These are phyloP conservation scores for Forsythia viridissima DNA, from an alignment of 257 asterid species.

Conservation along the genomic window DNA sequence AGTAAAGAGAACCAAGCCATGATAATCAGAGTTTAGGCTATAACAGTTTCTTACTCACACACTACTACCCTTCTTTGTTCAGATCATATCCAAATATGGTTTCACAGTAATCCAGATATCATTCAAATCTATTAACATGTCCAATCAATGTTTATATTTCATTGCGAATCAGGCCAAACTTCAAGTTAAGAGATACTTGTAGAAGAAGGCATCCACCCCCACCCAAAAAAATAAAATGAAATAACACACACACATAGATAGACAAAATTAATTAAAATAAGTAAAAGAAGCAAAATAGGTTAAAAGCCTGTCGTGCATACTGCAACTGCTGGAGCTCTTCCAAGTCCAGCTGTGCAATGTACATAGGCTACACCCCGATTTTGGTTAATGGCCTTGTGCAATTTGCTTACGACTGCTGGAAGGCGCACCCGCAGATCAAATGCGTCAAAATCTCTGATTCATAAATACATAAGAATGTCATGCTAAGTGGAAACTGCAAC, in stretches of 20 bases:
- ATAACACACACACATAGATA: not conserved
- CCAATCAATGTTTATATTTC: not conserved
- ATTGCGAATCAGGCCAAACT: not conserved
- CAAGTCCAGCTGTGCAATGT: slow-evolving; percentile 99
- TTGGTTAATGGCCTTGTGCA: slow-evolving; percentile 60
- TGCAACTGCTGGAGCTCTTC: slow-evolving; percentile 94
- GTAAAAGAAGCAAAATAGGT: not conserved
- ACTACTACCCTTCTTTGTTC: not conserved
- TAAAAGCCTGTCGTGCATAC: slow-evolving; percentile 43
- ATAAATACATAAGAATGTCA: slow-evolving; percentile 2
- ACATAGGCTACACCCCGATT: slow-evolving; percentile 91
- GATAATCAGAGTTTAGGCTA: not conserved
- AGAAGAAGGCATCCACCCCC: not conserved
- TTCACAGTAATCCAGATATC: not conserved
- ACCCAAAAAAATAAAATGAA: not conserved
- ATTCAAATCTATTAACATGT: not conserved
- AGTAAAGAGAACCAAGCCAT: not conserved
- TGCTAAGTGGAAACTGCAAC: not conserved
- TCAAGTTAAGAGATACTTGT: not conserved
- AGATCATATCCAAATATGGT: not conserved
- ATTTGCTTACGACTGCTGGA: slow-evolving; percentile 84
- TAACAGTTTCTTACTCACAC: not conserved
- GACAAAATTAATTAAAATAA: not conserved
- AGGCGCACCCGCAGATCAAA: slow-evolving; percentile 85
- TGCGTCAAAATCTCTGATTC: slow-evolving; percentile 89